phyloP scores from a whole-genome alignment of 495 filamentous ascomycete genomes.

The Poronia punctata region DNA sequence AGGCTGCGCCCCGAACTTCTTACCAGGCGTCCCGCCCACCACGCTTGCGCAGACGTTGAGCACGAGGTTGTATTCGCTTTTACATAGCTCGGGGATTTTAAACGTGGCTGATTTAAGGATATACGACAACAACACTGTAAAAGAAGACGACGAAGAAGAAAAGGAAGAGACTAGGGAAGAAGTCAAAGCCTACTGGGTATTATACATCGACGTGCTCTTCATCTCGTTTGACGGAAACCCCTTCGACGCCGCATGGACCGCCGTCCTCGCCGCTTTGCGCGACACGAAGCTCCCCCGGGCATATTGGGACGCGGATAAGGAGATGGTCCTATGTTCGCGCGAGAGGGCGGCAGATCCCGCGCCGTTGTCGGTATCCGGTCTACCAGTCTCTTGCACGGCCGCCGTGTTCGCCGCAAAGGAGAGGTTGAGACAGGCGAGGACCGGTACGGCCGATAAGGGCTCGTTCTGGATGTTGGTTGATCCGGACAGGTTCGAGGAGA shows the following conservation, averaged over 20 bases:
- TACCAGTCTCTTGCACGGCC: slow-evolving; percentile 68
- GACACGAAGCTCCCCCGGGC: slow-evolving; percentile 74
- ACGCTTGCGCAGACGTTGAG: slow-evolving; percentile 75
- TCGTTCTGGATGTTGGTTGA: slow-evolving; percentile 75
- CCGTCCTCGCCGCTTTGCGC: slow-evolving; percentile 72
- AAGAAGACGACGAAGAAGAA: slow-evolving; percentile 36
- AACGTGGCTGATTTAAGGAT: slow-evolving; percentile 58
- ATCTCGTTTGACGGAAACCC: slow-evolving; percentile 85
- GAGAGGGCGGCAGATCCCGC: slow-evolving; percentile 39
- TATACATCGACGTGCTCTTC: slow-evolving; percentile 88
- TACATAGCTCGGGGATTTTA: slow-evolving; percentile 62
- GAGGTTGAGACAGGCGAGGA: slow-evolving; percentile 19
- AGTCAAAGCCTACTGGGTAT: slow-evolving; percentile 82
- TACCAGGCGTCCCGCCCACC: slow-evolving; percentile 76
- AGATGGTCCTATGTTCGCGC: slow-evolving; percentile 70
- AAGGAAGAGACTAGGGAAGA: slow-evolving; percentile 32
- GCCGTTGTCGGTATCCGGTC: slow-evolving; percentile 44
- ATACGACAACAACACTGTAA: slow-evolving; percentile 33
- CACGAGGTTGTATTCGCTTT: slow-evolving; percentile 64
- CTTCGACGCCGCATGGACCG: slow-evolving; percentile 83
- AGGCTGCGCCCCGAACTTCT: slow-evolving; percentile 76
- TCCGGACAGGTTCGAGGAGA: slow-evolving; percentile 86
- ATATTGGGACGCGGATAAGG: slow-evolving; percentile 77
- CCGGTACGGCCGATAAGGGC: slow-evolving; percentile 36
- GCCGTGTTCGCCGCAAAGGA: slow-evolving; percentile 66